A percentile compares a stretch with the other conserved stretches of the same genome.
phyloP scores from a whole-genome alignment of 805 yeast genomes.

The Candida ponderosae region DNA sequence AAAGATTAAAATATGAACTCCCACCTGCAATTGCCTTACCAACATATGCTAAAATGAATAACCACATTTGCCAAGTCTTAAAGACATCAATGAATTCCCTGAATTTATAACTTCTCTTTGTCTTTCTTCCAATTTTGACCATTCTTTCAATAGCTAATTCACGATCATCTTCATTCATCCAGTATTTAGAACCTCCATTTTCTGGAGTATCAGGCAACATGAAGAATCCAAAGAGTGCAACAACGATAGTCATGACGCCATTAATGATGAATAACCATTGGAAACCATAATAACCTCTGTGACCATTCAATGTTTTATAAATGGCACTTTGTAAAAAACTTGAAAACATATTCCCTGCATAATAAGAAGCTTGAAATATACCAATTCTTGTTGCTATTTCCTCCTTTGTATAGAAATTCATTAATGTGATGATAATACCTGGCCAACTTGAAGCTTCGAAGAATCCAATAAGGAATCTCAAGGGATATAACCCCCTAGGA shows the following conservation, averaged over 20 bases:
- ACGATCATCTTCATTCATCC: slow-evolving; percentile 50
- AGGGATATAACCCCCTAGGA: slow-evolving; percentile 45
- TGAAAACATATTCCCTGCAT: slow-evolving; percentile 11
- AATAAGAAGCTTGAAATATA: slow-evolving; percentile 11
- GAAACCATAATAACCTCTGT: slow-evolving; percentile 61
- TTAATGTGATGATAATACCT: slow-evolving; percentile 27
- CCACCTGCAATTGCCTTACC: slow-evolving; percentile 5
- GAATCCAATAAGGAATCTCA: slow-evolving; percentile 60
- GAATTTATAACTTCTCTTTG: neutral
- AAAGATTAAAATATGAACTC: slow-evolving; percentile 8
- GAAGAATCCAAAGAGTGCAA: slow-evolving; percentile 59
- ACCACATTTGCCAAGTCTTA: slow-evolving; percentile 7
- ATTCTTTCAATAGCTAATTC: slow-evolving; percentile 41
- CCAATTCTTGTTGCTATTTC: slow-evolving; percentile 26
- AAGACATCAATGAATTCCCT: slow-evolving; percentile 1
- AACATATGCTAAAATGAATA: slow-evolving; percentile 9
- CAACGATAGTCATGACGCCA: slow-evolving; percentile 55
- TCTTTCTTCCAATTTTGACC: slow-evolving; percentile 33
- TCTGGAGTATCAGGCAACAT: slow-evolving; percentile 68
- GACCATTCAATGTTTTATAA: slow-evolving; percentile 19
- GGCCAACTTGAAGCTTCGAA: slow-evolving; percentile 59
- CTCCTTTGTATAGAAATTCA: slow-evolving; percentile 27
- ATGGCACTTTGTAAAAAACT: slow-evolving; percentile 36
- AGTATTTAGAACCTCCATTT: slow-evolving; percentile 24
- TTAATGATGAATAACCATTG: slow-evolving; percentile 75